Evolutionary conservation across 495 filamentous ascomycete species (phyloP).

Genomic region (Neurospora sp.): DNA sequence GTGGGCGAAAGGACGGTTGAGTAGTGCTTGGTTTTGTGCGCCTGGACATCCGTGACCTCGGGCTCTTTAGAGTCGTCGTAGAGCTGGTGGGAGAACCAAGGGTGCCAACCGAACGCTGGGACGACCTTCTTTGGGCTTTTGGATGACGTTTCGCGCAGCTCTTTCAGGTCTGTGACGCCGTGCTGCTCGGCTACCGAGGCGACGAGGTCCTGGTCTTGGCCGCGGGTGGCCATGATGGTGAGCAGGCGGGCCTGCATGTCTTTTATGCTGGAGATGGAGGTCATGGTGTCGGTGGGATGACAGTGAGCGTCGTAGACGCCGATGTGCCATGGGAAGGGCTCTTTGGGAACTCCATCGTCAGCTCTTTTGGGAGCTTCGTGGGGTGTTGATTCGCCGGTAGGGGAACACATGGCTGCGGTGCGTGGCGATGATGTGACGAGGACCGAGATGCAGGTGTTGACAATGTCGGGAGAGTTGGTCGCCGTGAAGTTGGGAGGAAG

Average conservation of each 20-base stretch:
- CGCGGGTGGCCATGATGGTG: conserved; percentile 82
- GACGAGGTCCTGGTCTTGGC: conserved; percentile 81
- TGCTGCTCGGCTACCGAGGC: conserved; percentile 48
- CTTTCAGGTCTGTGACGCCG: conserved; percentile 14
- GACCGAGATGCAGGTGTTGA: not conserved
- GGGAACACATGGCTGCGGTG: conserved; percentile 10
- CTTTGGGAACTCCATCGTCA: not conserved
- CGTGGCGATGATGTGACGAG: not conserved
- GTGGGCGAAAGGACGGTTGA: conserved; percentile 46
- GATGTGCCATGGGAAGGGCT: conserved; percentile 68
- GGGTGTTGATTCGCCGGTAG: conserved; percentile 1
- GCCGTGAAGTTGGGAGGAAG: not conserved
- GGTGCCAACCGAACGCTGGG: conserved; percentile 96
- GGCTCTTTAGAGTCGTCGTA: conserved; percentile 49
- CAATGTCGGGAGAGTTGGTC: not conserved
- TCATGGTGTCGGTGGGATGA: conserved; percentile 95
- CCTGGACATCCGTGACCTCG: conserved; percentile 6
- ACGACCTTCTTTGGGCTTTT: conserved; percentile 38
- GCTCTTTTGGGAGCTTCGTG: not conserved
- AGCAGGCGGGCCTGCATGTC: conserved; percentile 68
- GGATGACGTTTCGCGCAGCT: not conserved
- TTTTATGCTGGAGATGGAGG: conserved; percentile 54
- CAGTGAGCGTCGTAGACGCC: conserved; percentile 91
- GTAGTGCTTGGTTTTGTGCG: conserved; percentile 62
- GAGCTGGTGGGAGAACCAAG: conserved; percentile 93